Percentiles rank a stretch among this genome's conserved stretches.
These are phyloP conservation scores for Lasiosphaeria hispida DNA, from an alignment of 495 filamentous ascomycete species.

Conservation along the genomic window DNA sequence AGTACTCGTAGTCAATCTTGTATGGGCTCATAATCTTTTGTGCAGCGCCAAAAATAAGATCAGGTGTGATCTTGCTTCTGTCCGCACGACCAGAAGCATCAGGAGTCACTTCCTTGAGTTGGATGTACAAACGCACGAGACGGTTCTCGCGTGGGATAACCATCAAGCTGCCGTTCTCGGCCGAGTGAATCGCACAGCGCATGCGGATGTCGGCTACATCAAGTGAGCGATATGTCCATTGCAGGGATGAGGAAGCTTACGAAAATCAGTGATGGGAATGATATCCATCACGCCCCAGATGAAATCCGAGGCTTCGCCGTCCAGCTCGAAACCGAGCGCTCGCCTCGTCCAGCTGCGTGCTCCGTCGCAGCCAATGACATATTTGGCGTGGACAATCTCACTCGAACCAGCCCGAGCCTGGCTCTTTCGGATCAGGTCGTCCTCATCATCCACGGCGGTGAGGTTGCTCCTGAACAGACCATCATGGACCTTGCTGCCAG, in stretches of 20 bases:
- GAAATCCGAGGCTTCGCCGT: conserved; percentile 63
- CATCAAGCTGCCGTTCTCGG: conserved; percentile 63
- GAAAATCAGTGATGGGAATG: conserved; percentile 67
- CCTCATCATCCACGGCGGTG: conserved; percentile 52
- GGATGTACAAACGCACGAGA: conserved; percentile 66
- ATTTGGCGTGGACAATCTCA: conserved; percentile 55
- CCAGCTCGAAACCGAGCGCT: conserved; percentile 51
- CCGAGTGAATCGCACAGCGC: conserved; percentile 67
- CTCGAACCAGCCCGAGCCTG: conserved; percentile 37
- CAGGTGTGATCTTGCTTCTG: conserved; percentile 58
- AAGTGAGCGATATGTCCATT: neutral
- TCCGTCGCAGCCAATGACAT: conserved; percentile 68
- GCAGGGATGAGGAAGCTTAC: neutral
- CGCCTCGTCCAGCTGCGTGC: conserved; percentile 61
- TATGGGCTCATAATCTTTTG: conserved; percentile 62
- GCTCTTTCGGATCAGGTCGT: conserved; percentile 40
- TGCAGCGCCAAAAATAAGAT: conserved; percentile 58
- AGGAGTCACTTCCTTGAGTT: conserved; percentile 54
- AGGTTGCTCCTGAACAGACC: conserved; percentile 52
- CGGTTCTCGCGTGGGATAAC: conserved; percentile 68
- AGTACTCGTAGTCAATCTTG: conserved; percentile 57
- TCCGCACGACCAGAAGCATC: conserved; percentile 44
- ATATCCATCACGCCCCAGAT: conserved; percentile 68
- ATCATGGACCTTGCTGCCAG: conserved; percentile 35
- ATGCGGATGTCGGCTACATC: conserved; percentile 59